Percentiles rank a stretch among this genome's conserved stretches.
These are phyloP conservation scores for Nannizzia gypsea DNA, from an alignment of 2,329 filamentous ascomycete genomes.

Conservation along the genomic window DNA sequence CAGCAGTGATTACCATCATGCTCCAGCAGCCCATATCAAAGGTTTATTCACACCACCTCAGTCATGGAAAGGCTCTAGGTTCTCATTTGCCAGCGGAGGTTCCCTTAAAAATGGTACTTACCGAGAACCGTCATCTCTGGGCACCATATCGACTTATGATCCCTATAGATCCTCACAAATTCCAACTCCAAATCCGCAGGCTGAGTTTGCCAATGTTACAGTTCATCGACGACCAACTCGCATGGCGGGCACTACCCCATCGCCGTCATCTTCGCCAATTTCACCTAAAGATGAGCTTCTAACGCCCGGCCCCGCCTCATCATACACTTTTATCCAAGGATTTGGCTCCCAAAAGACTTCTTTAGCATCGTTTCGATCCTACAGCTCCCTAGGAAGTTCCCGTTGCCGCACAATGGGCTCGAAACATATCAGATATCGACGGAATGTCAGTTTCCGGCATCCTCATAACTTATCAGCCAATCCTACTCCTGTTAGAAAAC, in stretches of 20 bases:
- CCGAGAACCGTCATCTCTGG: constrained; percentile 31
- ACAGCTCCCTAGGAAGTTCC: constrained; percentile 39
- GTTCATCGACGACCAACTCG: constrained; percentile 45
- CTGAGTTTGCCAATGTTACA: constrained; percentile 54
- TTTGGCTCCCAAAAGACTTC: constrained; percentile 25
- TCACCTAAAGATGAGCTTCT: neutral
- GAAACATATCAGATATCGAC: constrained; percentile 39
- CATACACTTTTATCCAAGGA: constrained; percentile 7
- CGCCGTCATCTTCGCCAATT: neutral
- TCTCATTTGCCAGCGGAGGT: constrained; percentile 46
- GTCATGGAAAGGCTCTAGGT: constrained; percentile 41
- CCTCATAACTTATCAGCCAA: constrained; percentile 32
- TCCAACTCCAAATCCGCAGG: constrained; percentile 38
- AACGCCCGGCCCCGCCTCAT: constrained; percentile 5
- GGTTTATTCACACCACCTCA: constrained; percentile 7
- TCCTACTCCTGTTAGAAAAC: constrained; percentile 18
- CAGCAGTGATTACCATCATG: constrained; percentile 80
- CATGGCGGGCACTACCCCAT: neutral
- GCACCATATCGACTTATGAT: constrained; percentile 59
- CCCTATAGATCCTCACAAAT: constrained; percentile 63
- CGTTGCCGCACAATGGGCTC: constrained; percentile 22
- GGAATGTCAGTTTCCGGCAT: constrained; percentile 53
- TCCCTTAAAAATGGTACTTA: constrained; percentile 39
- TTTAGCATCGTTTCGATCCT: constrained; percentile 33
- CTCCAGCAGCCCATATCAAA: constrained; percentile 29